These are phyloP conservation scores for Coemansia sp. DNA, from an alignment of 192 early-diverging fungal genomes.

Conservation along the genomic window DNA sequence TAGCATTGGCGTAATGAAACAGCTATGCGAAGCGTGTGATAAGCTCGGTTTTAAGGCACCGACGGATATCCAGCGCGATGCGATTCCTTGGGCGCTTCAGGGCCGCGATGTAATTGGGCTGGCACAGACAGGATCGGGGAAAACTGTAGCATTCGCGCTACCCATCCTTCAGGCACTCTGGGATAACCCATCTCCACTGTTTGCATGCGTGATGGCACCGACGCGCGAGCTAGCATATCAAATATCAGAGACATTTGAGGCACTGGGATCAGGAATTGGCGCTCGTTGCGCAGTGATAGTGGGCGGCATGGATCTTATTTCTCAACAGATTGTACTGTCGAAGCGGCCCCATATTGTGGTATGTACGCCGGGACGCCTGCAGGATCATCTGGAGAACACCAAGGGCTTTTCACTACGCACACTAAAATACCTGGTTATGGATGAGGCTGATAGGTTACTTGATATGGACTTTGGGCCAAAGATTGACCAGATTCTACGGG, in stretches of 20 bases:
- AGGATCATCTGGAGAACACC: constrained; percentile 97
- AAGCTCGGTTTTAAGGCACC: constrained; percentile 86
- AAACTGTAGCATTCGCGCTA: constrained; percentile 83
- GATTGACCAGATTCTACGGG: constrained; percentile 91
- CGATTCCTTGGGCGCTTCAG: constrained; percentile 89
- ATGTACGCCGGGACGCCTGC: constrained; percentile 92
- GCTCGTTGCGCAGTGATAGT: constrained; percentile 89
- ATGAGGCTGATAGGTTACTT: constrained; percentile 89
- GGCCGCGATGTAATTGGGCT: constrained; percentile 95
- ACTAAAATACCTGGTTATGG: constrained; percentile 92
- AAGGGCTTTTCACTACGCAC: constrained; percentile 93
- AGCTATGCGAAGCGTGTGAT: constrained; percentile 85
- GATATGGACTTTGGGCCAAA: constrained; percentile 97
- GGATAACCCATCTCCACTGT: constrained; percentile 86
- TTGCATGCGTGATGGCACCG: constrained; percentile 95
- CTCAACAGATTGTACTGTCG: constrained; percentile 88
- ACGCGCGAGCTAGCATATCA: constrained; percentile 96
- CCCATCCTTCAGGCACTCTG: constrained; percentile 84
- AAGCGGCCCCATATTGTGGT: constrained; percentile 95
- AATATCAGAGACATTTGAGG: constrained; percentile 90
- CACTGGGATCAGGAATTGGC: constrained; percentile 86
- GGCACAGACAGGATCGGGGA: constrained; percentile 95
- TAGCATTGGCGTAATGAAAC: constrained; percentile 73
- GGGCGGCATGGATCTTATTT: constrained; percentile 98
- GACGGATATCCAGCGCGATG: constrained; percentile 87